Conservation (phyloP, 2,329 filamentous ascomycete species). For the Sporothrix schenckii region DNA sequence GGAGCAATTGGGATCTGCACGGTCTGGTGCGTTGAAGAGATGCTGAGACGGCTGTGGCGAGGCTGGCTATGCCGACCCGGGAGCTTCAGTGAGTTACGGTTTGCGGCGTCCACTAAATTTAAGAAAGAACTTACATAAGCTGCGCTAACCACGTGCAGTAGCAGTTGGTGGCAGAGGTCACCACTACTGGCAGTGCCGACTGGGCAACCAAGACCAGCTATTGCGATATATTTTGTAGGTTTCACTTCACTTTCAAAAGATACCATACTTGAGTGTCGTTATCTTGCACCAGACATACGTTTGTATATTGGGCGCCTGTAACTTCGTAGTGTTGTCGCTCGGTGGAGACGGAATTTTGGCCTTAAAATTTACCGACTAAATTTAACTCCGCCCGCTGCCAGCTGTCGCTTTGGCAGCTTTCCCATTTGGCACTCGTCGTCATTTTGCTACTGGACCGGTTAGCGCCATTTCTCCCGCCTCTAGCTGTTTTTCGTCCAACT, state of each 20-base stretch:
- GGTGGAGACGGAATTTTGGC: neutral
- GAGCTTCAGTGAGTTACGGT: neutral
- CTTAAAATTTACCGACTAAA: slow-evolving; percentile 9
- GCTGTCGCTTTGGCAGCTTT: slow-evolving; percentile 17
- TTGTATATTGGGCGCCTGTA: neutral
- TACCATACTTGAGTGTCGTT: neutral
- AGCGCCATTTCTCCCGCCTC: slow-evolving; percentile 29
- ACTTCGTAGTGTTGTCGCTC: neutral
- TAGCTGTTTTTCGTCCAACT: slow-evolving; percentile 30
- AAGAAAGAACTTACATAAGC: slow-evolving; percentile 8
- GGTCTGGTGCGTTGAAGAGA: neutral
- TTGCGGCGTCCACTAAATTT: neutral
- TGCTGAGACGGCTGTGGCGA: neutral
- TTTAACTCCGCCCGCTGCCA: slow-evolving; percentile 16
- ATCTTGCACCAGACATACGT: neutral
- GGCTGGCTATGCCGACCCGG: neutral
- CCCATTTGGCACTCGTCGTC: slow-evolving; percentile 28
- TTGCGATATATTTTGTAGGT: neutral
- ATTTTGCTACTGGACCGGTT: slow-evolving; percentile 27
- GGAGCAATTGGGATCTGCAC: neutral
- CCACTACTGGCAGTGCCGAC: slow-evolving; percentile 14
- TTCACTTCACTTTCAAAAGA: neutral
- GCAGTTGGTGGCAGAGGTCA: neutral
- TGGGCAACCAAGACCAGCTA: too few relatives aligned
- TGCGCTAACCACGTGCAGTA: slow-evolving; percentile 30